Percentiles rank a stretch among this genome's conserved stretches.
These are phyloP conservation scores for Gonium pectorale DNA, from an alignment of 139 green algal species.

Conservation along the genomic window DNA sequence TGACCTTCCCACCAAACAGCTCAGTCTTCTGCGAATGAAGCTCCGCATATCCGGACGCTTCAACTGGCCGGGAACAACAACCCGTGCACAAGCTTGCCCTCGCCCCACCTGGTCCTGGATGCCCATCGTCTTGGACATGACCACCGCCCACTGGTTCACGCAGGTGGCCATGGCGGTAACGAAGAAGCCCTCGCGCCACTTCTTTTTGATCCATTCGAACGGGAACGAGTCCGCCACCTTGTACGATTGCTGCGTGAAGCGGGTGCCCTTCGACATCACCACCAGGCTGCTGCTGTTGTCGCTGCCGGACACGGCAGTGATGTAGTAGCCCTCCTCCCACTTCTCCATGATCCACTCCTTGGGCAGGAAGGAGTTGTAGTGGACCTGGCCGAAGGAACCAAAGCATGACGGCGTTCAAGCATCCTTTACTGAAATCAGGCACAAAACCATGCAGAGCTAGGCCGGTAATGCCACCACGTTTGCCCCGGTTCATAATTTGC, in stretches of 20 bases:
- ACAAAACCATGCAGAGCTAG: too few species aligned
- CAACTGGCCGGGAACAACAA: too few species aligned
- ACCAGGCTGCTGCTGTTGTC: slow-evolving; percentile 78
- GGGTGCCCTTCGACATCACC: slow-evolving; percentile 93
- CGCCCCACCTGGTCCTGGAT: slow-evolving; percentile 93
- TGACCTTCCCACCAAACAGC: too few species aligned
- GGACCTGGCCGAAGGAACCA: too few species aligned
- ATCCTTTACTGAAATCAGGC: too few species aligned
- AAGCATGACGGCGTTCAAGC: too few species aligned
- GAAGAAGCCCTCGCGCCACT: slow-evolving; percentile 99
- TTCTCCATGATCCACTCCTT: slow-evolving; percentile 98
- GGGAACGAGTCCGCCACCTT: slow-evolving; percentile 97
- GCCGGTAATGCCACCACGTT: too few species aligned
- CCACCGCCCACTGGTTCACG: slow-evolving; percentile 91
- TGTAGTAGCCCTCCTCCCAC: slow-evolving; percentile 99
- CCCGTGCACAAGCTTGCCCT: too few species aligned
- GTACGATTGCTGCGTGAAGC: slow-evolving; percentile 98
- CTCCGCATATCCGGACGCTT: too few species aligned
- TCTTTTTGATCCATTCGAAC: slow-evolving; percentile 99
- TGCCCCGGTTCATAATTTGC: too few species aligned
- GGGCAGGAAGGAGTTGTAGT: slow-evolving; percentile 65
- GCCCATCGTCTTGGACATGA: slow-evolving; percentile 96
- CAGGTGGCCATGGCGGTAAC: slow-evolving; percentile 96
- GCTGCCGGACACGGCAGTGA: slow-evolving; percentile 93
- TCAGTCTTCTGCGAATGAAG: too few species aligned